These are phyloP conservation scores for Ganoderma sp. DNA, from an alignment of 1,284 basidiomycete species.

Conservation along the genomic window DNA sequence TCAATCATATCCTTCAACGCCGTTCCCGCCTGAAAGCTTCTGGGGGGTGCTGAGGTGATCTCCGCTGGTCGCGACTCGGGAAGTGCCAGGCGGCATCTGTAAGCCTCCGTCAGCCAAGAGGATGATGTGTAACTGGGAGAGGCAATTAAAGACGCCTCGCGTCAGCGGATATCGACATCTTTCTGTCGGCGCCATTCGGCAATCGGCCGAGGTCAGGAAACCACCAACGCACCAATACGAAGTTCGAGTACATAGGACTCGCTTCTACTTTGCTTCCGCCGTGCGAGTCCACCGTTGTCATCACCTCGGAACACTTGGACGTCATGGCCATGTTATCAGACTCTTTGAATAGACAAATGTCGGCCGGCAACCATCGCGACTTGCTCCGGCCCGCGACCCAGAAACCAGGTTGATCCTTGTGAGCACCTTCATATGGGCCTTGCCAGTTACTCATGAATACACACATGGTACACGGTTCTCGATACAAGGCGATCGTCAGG, in stretches of 20 bases:
- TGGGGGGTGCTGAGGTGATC: neutral
- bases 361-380: neutral
- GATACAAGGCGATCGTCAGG: neutral
- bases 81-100: neutral
- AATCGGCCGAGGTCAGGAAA: neutral
- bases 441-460: neutral
- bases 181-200: slow-evolving; percentile 1
- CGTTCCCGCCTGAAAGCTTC: neutral
- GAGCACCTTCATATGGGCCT: neutral
- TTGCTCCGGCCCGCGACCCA: neutral
- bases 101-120: neutral
- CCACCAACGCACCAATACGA: neutral
- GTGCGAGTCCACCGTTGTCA: neutral
- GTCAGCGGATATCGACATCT: neutral
- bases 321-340: neutral
- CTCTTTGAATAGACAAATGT: neutral
- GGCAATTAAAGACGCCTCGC: neutral
- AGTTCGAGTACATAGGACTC: neutral
- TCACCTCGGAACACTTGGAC: neutral
- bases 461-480: neutral
- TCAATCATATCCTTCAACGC: neutral
- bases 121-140: neutral
- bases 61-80: neutral
- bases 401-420: neutral
- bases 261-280: neutral